Conservation (phyloP, 2,329 filamentous ascomycete genomes). For the Trichoderma endophyticum region DNA sequence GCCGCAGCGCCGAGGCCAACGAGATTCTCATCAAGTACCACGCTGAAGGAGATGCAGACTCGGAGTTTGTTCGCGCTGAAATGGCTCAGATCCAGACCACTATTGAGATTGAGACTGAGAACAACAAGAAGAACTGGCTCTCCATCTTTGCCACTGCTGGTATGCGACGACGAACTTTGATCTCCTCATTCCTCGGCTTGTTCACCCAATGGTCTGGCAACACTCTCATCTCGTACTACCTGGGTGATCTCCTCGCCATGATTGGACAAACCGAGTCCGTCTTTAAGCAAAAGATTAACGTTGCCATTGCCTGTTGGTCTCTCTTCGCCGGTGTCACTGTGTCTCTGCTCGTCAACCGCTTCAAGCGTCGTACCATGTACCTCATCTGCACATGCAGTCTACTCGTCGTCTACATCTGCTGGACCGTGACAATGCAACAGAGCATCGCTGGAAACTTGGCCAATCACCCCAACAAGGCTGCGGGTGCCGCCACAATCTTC, state of each 20-base stretch:
- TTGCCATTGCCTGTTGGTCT: constrained; percentile 8
- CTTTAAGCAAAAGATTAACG: constrained; percentile 9
- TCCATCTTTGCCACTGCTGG: neutral
- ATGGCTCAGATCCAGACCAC: constrained; percentile 1
- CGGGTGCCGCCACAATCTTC: neutral
- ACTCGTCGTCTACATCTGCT: constrained; percentile 5
- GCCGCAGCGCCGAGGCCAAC: constrained; percentile 5
- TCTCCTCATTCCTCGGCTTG: neutral
- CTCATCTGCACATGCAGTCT: neutral
- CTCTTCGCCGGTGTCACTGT: neutral
- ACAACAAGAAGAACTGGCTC: neutral
- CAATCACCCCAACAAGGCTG: neutral
- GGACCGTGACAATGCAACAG: neutral
- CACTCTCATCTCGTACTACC: constrained; percentile 3
- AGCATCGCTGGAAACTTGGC: neutral
- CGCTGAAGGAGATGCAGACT: constrained; percentile 4
- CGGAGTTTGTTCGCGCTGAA: constrained; percentile 13
- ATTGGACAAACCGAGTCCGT: constrained; percentile 1
- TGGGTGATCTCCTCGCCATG: neutral
- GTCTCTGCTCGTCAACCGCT: neutral
- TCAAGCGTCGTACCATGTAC: constrained; percentile 5
- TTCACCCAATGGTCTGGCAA: constrained; percentile 8
- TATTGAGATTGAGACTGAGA: neutral
- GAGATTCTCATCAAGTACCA: constrained; percentile 9
- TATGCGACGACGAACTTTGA: neutral